Evolutionary conservation across 2,329 filamentous ascomycete genomes (phyloP), one percentile per base, ranked within the genome.

Genomic region (Pyrenophora graminea): DNA sequence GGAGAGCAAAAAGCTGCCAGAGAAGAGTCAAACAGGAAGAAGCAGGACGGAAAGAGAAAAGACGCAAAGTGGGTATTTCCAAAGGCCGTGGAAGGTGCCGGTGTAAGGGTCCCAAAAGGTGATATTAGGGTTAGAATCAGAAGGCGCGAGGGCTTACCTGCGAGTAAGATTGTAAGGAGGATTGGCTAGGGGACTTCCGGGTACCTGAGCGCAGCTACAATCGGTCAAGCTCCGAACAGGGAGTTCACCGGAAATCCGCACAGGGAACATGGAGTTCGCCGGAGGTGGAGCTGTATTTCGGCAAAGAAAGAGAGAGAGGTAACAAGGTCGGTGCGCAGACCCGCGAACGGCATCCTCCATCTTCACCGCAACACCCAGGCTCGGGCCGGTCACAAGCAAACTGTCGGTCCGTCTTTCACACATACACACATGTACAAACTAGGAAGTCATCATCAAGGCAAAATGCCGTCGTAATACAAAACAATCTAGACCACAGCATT

Each of bases 41-140:
- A 49, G 17, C 49, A 53, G 41, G 34, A 46, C 12, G 51, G 41
- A 38, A 55, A 45, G 40, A 49, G 31, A 36, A 59, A 56, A 25
- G 45, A 46, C 6, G 58, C 44, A 34, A 67, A 59, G 53, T 84
- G 83, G 77, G 72, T 73, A 15, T 72, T 85, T 37, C 84, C 85
- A 0, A 55, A 71, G 68, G 34, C 76, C 77, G 62, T 74, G 64
- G 60, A 77, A 74, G 56, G 64, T 18, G 79, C 78, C 5, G 78
- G 75, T 45, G 78, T 82, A 12, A 80, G 78, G 59, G 72, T 77
- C 49, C 83, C 83, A 8, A 75, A 68, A 38, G 73, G 73, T 12
- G 80, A 85, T 59, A 70, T 83, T 6, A 77, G 79, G 45, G 84
- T 85, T 3, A 79, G 78, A 66, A 74, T 87, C 45, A 79, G 72